phyloP scores from a whole-genome alignment of 1,284 basidiomycete genomes.

The Cerrena zonata region DNA sequence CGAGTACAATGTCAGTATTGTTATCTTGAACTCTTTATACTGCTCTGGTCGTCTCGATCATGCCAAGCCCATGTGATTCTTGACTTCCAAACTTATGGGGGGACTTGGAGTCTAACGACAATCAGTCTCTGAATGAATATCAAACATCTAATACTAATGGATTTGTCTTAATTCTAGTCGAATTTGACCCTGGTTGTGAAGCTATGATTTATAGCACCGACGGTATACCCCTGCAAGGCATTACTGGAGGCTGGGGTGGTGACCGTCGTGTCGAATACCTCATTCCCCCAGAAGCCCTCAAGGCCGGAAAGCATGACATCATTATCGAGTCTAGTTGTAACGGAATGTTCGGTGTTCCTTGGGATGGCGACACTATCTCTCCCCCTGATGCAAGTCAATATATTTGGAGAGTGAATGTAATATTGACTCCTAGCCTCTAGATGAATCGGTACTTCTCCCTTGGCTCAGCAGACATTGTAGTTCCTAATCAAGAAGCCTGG shows the following conservation, averaged over 20 bases:
- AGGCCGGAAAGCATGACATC: slow-evolving; percentile 65
- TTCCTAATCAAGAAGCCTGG: slow-evolving; percentile 88
- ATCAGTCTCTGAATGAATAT: too few relatives aligned
- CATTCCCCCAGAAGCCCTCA: slow-evolving; percentile 64
- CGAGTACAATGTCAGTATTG: slow-evolving; percentile 75
- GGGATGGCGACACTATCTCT: slow-evolving; percentile 72
- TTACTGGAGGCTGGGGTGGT: slow-evolving; percentile 82
- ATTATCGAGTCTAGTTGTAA: slow-evolving; percentile 87
- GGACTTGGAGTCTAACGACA: too few relatives aligned
- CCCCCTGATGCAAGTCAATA: slow-evolving; percentile 69
- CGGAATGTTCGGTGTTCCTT: slow-evolving; percentile 89
- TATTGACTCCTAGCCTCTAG: slow-evolving; percentile 25
- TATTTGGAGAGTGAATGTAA: slow-evolving; percentile 9
- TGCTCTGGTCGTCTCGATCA: neutral
- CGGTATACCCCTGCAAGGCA: slow-evolving; percentile 46
- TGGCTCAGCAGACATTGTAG: slow-evolving; percentile 86
- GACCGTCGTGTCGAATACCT: slow-evolving; percentile 93
- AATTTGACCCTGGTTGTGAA: slow-evolving; percentile 93
- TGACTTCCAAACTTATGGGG: too few relatives aligned
- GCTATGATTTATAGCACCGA: slow-evolving; percentile 82
- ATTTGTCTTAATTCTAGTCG: slow-evolving; percentile 56
- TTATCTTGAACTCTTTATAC: too few relatives aligned
- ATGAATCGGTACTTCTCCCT: slow-evolving; percentile 76
- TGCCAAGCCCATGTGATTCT: too few relatives aligned
- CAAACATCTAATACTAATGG: too few relatives aligned